Percentiles rank a stretch among this genome's conserved stretches.
These are phyloP conservation scores for Barnettozyma populi DNA, from an alignment of 805 yeast genomes.

Conservation along the genomic window DNA sequence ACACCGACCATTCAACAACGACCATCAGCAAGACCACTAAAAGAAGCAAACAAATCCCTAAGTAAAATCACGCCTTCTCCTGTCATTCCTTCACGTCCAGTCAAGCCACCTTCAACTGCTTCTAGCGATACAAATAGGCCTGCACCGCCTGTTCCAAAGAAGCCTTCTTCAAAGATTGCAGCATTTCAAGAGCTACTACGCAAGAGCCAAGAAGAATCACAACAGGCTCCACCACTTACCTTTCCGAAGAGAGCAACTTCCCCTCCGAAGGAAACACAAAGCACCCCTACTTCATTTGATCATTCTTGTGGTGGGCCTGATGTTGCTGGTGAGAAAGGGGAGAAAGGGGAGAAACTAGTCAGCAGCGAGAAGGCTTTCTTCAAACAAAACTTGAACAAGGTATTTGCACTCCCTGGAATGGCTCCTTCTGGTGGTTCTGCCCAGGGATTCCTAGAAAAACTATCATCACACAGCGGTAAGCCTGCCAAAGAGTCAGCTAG, in stretches of 20 bases:
- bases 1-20: not conserved
- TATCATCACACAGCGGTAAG: not conserved
- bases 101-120: not conserved
- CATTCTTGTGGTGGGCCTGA: slow-evolving; percentile 3
- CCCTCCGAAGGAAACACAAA: slow-evolving; percentile 23
- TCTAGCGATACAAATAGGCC: not conserved
- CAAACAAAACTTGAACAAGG: slow-evolving; percentile 54
- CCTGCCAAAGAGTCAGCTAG: slow-evolving; percentile 3
- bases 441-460: slow-evolving; percentile 15
- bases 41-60: slow-evolving; percentile 3
- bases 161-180: slow-evolving; percentile 72
- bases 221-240: slow-evolving; percentile 32
- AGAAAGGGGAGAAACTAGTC: not conserved
- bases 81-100: slow-evolving; percentile 1
- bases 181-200: slow-evolving; percentile 76
- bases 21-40: slow-evolving; percentile 10
- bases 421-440: slow-evolving; percentile 27
- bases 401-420: slow-evolving; percentile 55
- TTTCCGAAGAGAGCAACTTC: slow-evolving; percentile 31
- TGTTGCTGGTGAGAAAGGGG: not conserved
- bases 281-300: not conserved
- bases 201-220: slow-evolving; percentile 42
- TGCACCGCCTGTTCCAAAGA: slow-evolving; percentile 71
- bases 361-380: slow-evolving; percentile 30
- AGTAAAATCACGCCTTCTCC: not conserved